These are phyloP conservation scores for Lupinus albus DNA, from an alignment of 306 rosid genomes.

Conservation along the genomic window DNA sequence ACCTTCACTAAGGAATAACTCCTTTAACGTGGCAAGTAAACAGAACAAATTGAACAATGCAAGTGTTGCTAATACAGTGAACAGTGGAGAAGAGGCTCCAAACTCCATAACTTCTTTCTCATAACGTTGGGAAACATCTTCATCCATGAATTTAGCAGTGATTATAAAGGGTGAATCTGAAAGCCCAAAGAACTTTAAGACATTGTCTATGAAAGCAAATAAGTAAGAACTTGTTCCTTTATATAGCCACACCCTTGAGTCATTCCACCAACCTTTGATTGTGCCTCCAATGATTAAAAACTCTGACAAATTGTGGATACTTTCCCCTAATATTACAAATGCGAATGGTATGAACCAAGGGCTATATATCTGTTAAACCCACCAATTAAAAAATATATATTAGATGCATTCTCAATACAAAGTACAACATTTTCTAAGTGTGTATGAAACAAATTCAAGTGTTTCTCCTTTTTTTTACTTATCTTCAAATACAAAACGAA, in stretches of 20 bases:
- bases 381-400: conserved; percentile 14
- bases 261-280: conserved; percentile 85
- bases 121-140: conserved; percentile 57
- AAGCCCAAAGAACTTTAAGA: conserved; percentile 54
- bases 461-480: no score
- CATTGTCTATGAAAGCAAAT: conserved; percentile 61
- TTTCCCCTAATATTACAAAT: conserved; percentile 55
- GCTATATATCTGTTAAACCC: conserved; percentile 62
- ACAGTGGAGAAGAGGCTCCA: conserved; percentile 74
- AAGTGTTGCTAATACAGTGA: conserved; percentile 60
- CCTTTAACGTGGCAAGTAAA: conserved; percentile 52
- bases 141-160: conserved; percentile 67
- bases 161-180: conserved; percentile 55
- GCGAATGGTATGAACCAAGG: conserved; percentile 81
- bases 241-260: conserved; percentile 75
- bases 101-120: conserved; percentile 84
- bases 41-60: conserved; percentile 67
- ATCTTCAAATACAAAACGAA: no score
- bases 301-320: conserved; percentile 55
- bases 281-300: conserved; percentile 70
- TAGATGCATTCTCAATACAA: neutral
- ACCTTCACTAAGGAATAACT: conserved; percentile 39
- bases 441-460: no score
- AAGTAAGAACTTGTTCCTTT: conserved; percentile 72
- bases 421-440: neutral